Conservation (phyloP, 768 basidiomycete genomes). For the Chalciporus pseudorubinellus region DNA sequence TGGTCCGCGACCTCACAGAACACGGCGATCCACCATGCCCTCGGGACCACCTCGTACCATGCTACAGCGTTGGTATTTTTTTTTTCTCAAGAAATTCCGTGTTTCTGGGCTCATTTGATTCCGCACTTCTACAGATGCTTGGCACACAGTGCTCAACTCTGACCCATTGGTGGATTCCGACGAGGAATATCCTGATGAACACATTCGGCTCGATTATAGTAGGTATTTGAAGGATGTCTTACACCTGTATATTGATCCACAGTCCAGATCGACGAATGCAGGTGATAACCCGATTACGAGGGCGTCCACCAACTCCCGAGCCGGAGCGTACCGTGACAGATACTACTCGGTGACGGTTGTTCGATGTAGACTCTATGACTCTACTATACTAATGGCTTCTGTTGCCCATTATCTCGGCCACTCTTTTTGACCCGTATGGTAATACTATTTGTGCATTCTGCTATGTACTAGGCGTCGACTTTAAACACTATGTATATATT, state of each 20-base stretch:
- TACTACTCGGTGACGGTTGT: neutral
- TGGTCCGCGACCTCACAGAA: slow-evolving; percentile 24
- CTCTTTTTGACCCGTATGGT: slow-evolving; percentile 5
- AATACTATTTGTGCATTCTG: slow-evolving; percentile 1
- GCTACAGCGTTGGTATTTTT: slow-evolving; percentile 57
- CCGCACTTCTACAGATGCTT: slow-evolving; percentile 53
- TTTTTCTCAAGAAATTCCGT: neutral
- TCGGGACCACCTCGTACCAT: slow-evolving; percentile 46
- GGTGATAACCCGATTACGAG: slow-evolving; percentile 56
- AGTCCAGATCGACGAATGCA: slow-evolving; percentile 55
- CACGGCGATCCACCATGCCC: slow-evolving; percentile 25
- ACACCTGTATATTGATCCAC: slow-evolving; percentile 10
- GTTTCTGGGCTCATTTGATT: slow-evolving; percentile 4
- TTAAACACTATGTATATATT: slow-evolving; percentile 26
- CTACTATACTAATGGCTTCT: neutral
- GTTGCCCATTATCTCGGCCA: too few species aligned
- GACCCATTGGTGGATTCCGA: slow-evolving; percentile 79
- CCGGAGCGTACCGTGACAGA: slow-evolving; percentile 26
- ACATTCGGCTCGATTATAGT: slow-evolving; percentile 67
- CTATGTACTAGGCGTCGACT: slow-evolving; percentile 10
- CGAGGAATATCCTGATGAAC: slow-evolving; percentile 64
- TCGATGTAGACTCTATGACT: neutral
- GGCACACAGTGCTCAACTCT: slow-evolving; percentile 61
- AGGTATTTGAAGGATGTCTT: slow-evolving; percentile 6
- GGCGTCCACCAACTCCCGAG: slow-evolving; percentile 58